These are phyloP conservation scores for Sistotremastrum niveocremeum DNA, from an alignment of 768 basidiomycete species.

Conservation along the genomic window DNA sequence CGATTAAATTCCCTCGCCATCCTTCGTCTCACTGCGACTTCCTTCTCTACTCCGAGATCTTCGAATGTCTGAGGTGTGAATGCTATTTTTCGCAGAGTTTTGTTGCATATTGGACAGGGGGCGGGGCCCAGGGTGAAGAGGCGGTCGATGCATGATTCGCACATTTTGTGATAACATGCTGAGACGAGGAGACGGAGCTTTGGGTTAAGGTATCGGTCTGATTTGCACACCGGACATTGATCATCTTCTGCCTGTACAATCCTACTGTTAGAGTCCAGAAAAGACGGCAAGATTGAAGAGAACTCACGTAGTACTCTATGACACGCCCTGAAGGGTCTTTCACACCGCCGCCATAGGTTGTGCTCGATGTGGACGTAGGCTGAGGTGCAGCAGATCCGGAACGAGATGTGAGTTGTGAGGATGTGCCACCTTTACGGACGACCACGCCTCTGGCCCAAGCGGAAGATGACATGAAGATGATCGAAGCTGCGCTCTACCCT, in stretches of 20 bases:
- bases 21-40: conserved; percentile 77
- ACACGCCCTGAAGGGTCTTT: conserved; percentile 78
- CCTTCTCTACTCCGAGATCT: conserved; percentile 85
- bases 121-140: conserved; percentile 92
- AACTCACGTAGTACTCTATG: conserved; percentile 64
- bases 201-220: conserved; percentile 89
- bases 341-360: conserved; percentile 70
- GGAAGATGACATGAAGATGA: conserved; percentile 18
- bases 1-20: conserved; percentile 95
- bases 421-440: conserved; percentile 47
- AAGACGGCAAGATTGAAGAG: conserved; percentile 1
- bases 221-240: conserved; percentile 94
- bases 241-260: conserved; percentile 67
- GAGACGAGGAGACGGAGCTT: conserved; percentile 88
- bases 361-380: conserved; percentile 58
- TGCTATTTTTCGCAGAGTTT: conserved; percentile 79
- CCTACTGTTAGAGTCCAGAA: conserved; percentile 1
- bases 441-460: conserved; percentile 65
- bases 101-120: conserved; percentile 88
- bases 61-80: conserved; percentile 94
- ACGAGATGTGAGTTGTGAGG: conserved; percentile 25
- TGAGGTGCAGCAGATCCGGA: conserved; percentile 56
- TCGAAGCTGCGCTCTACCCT: not conserved
- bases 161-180: conserved; percentile 99
- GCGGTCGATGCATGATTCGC: conserved; percentile 96